Evolutionary conservation across 2,329 filamentous ascomycete genomes (phyloP).

Genomic region (Talaromyces sp.): DNA sequence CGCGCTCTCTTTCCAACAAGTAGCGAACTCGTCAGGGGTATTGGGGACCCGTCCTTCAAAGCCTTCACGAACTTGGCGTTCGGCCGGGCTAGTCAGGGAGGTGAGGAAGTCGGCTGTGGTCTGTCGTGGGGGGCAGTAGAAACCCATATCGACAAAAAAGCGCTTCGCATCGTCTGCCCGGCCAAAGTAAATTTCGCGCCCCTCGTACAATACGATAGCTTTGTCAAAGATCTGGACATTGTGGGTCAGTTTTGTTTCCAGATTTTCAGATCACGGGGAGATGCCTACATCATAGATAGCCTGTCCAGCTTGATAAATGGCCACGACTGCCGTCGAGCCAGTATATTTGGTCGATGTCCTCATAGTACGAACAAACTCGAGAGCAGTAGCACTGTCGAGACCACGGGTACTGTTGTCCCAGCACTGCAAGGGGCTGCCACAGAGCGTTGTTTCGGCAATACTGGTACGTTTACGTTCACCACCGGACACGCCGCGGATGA

Average conservation of each 20-base stretch:
- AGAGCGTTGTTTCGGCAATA: slow-evolving; percentile 52
- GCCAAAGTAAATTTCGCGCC: slow-evolving; percentile 73
- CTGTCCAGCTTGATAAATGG: slow-evolving; percentile 52
- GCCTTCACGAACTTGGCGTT: slow-evolving; percentile 54
- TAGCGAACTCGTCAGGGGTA: slow-evolving; percentile 64
- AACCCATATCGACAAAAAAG: slow-evolving; percentile 68
- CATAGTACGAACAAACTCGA: slow-evolving; percentile 53
- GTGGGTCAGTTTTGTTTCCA: not conserved
- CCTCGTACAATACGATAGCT: slow-evolving; percentile 67
- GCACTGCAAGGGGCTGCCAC: slow-evolving; percentile 43
- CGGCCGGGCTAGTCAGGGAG: slow-evolving; percentile 60
- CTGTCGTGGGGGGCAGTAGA: slow-evolving; percentile 63
- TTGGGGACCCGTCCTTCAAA: slow-evolving; percentile 61
- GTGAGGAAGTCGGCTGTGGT: slow-evolving; percentile 69
- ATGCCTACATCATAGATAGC: slow-evolving; percentile 43
- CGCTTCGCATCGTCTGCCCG: slow-evolving; percentile 54
- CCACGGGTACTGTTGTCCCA: slow-evolving; percentile 49
- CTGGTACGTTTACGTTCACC: slow-evolving; percentile 58
- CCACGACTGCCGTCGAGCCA: slow-evolving; percentile 49
- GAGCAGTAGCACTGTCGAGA: slow-evolving; percentile 51
- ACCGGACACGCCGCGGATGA: slow-evolving; percentile 57
- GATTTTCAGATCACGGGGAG: not conserved
- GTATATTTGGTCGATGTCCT: slow-evolving; percentile 46
- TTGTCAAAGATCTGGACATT: slow-evolving; percentile 60
- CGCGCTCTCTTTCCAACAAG: slow-evolving; percentile 50